Conservation (phyloP, 2,329 filamentous ascomycete genomes). For the Thelonectria olida region DNA sequence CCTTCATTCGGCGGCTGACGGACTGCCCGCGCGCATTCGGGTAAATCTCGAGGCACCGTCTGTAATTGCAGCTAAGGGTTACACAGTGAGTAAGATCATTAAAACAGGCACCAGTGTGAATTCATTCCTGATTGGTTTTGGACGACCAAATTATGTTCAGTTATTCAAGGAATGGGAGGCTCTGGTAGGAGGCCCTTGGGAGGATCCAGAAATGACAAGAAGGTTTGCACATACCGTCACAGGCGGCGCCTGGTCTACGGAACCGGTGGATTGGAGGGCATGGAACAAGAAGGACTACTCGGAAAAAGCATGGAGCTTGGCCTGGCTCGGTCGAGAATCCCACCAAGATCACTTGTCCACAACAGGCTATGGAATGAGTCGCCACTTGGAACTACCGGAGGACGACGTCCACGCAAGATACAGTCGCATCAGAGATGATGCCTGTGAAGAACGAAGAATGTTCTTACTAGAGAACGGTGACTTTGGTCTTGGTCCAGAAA, state of each 20-base stretch:
- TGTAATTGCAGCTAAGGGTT: conserved; percentile 16
- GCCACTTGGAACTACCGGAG: not conserved
- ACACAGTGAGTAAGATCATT: conserved; percentile 1
- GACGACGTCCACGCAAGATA: not conserved
- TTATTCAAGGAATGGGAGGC: conserved; percentile 19
- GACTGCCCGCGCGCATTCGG: conserved; percentile 8
- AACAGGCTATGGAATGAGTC: conserved; percentile 19
- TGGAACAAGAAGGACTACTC: conserved; percentile 21
- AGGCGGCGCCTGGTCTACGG: conserved; percentile 12
- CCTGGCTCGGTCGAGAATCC: not conserved
- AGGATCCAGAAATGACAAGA: conserved; percentile 4
- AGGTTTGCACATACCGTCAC: conserved; percentile 13
- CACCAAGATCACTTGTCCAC: not conserved
- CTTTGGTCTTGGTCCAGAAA: conserved; percentile 18
- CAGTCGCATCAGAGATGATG: conserved; percentile 14
- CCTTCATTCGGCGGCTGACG: conserved; percentile 10
- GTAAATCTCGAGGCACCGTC: conserved; percentile 7
- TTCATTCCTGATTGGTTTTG: conserved; percentile 4
- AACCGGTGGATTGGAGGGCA: conserved; percentile 14
- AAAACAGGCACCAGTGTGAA: conserved; percentile 8
- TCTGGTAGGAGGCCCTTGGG: conserved; percentile 14
- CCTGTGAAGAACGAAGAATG: conserved; percentile 17
- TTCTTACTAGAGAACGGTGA: conserved; percentile 16
- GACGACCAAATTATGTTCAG: conserved; percentile 19
- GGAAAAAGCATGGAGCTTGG: conserved; percentile 6